Evolutionary conservation across 1,284 basidiomycete species (phyloP).

Genomic region (Omphalotus olearius): DNA sequence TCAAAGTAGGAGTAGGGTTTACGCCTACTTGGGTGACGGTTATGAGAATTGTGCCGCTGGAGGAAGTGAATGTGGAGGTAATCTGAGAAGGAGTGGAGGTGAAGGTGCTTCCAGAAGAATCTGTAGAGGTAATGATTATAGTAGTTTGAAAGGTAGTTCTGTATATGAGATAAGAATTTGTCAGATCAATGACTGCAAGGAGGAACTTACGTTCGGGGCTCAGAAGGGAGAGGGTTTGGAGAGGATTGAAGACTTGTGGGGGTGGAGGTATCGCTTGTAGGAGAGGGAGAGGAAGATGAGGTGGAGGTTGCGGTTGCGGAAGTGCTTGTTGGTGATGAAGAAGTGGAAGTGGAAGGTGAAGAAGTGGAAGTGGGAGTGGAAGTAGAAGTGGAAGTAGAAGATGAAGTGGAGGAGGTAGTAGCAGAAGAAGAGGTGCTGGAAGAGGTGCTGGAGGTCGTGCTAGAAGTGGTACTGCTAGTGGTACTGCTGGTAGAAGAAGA

Average conservation of each 20-base stretch:
- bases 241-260: conserved; percentile 18
- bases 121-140: conserved; percentile 54
- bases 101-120: conserved; percentile 45
- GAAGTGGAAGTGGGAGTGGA: conserved; percentile 18
- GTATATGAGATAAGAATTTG: conserved; percentile 8
- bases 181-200: conserved; percentile 10
- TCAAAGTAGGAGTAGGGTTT: conserved; percentile 55
- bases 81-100: conserved; percentile 51
- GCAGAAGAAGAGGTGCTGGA: conserved; percentile 10
- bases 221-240: conserved; percentile 7
- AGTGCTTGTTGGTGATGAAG: conserved; percentile 16
- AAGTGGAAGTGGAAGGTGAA: conserved; percentile 16
- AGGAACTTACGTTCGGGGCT: conserved; percentile 16
- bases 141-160: conserved; percentile 55
- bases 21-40: conserved; percentile 57
- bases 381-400: conserved; percentile 17
- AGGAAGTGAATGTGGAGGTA: conserved; percentile 53
- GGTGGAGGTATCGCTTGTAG: conserved; percentile 12
- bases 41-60: conserved; percentile 44
- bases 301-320: conserved; percentile 19
- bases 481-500: conserved; percentile 9
- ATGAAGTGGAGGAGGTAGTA: conserved; percentile 11
- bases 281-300: conserved; percentile 17
- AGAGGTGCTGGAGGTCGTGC: conserved; percentile 12
- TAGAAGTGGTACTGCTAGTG: conserved; percentile 17